Evolutionary conservation across 2,329 filamentous ascomycete genomes (phyloP), one percentile per base, ranked within the genome.

Genomic region (Aureobasidium mangrovei): DNA sequence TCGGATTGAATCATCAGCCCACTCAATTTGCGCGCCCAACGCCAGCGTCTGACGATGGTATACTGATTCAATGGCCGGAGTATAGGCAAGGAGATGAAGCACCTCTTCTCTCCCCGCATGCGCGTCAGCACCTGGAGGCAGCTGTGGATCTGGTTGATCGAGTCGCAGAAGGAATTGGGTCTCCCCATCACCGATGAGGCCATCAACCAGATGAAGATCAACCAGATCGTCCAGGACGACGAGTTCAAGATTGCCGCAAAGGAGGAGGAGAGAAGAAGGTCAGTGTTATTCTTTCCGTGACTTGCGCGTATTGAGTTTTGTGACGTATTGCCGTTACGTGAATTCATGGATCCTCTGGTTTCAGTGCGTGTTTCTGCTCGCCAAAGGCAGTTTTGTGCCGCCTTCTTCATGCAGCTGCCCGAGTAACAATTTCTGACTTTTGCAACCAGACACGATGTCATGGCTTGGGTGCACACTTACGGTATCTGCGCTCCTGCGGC

Each of bases 131-230:
- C 83, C 54, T 94, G 89, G 89, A 82, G 90, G 60, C 79, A 87
- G 67, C 81, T 95, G 18, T 96, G 91, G 91, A 74, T 91, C 42
- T 83, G 79, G 72, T 84, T 95, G 8, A 90, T 90, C 27, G 85
- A 95, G 75, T 77, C 80, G 7, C 85, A 95, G 75, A 84, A 83
- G 68, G 85, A 91, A 69, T 79, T 95, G 2, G 89, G 89, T 2
- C 79, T 95, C 44, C 74, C 72, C 42, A 91, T 95, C 66, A 83
- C 80, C 10, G 79, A 81, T n/a, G 78, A 91, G 39, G 75, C 74
- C 1, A 68, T 77, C 53, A 58, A 65, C 54, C 72, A 77, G 64
- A 71, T 77, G 69, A 69, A 71, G 56, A 66, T 67, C 41, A 67
- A 76, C 58, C 62, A 72, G 55, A 63, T 65, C 18, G 73, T 77